Evolutionary conservation across 257 asterid genomes (phyloP).

Genomic region (Scutellaria baicalensis): DNA sequence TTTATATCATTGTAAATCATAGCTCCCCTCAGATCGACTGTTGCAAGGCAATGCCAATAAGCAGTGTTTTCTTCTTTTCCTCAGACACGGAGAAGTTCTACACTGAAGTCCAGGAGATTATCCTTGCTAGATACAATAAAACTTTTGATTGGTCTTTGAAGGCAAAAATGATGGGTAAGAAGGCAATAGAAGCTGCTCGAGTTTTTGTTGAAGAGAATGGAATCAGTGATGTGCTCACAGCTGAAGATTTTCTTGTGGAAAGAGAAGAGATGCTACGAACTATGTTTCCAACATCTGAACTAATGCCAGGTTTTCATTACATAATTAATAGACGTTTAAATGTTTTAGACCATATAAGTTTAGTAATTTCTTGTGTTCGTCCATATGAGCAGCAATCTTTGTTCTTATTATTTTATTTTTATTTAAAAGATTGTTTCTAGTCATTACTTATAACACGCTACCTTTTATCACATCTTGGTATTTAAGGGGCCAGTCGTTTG

Average conservation of each 20-base stretch:
- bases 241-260: slow-evolving; percentile 88
- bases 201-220: slow-evolving; percentile 89
- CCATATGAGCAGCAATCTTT: background rate
- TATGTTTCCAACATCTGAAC: slow-evolving; percentile 77
- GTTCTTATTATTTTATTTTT: background rate
- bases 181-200: slow-evolving; percentile 94
- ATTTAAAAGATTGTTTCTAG: background rate
- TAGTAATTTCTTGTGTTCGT: background rate
- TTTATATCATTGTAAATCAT: background rate
- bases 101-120: slow-evolving; percentile 84
- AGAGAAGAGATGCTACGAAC: slow-evolving; percentile 75
- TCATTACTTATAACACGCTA: background rate
- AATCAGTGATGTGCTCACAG: slow-evolving; percentile 58
- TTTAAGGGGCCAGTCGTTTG: slow-evolving; percentile 69
- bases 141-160: slow-evolving; percentile 95
- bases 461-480: slow-evolving; percentile 13
- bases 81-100: slow-evolving; percentile 94
- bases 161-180: slow-evolving; percentile 98
- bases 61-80: slow-evolving; percentile 3
- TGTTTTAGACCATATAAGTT: background rate
- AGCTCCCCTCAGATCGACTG: background rate
- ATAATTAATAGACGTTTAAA: background rate
- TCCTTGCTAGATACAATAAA: slow-evolving; percentile 77
- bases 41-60: background rate
- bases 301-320: slow-evolving; percentile 75